A percentile compares a stretch with the other conserved stretches of the same genome.
Conservation (phyloP, 2,329 filamentous ascomycete species). For the Colletotrichum zoysiae region DNA sequence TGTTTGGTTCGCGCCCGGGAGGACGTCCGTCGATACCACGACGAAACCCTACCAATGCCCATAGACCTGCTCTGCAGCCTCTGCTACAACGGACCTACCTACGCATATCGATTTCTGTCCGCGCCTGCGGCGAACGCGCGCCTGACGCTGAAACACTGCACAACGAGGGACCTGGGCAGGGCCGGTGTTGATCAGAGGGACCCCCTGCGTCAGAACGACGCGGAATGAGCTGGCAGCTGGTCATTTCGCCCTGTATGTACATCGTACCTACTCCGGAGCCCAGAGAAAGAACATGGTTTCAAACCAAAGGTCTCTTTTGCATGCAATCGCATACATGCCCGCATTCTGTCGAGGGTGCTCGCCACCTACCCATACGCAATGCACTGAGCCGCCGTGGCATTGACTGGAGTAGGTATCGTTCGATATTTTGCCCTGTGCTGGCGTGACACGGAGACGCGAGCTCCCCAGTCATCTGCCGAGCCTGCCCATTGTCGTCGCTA, state of each 20-base stretch:
- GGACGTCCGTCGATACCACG: neutral
- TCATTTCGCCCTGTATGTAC: neutral
- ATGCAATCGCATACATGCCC: neutral
- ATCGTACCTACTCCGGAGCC: neutral
- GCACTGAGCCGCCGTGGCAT: neutral
- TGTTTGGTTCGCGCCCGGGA: conserved; percentile 16
- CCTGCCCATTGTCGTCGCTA: neutral
- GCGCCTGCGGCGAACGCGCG: conserved; percentile 22
- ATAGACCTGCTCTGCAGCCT: conserved; percentile 2
- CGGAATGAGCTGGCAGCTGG: neutral
- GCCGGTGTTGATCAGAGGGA: neutral
- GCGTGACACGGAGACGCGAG: neutral
- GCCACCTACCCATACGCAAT: neutral
- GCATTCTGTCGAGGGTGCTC: neutral
- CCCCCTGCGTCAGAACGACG: conserved; percentile 25
- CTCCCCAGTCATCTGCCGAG: neutral
- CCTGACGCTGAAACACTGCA: conserved; percentile 31
- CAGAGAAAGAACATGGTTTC: neutral
- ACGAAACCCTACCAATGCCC: neutral
- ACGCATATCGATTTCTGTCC: conserved; percentile 26
- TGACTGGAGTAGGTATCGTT: neutral
- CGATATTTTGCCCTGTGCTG: neutral
- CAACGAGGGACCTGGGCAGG: neutral
- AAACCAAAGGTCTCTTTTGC: neutral
- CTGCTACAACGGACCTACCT: neutral